A percentile compares a stretch with the other conserved stretches of the same genome.
These are phyloP conservation scores for Colletotrichum liaoningense DNA, from an alignment of 2,329 filamentous ascomycete species.

Conservation along the genomic window DNA sequence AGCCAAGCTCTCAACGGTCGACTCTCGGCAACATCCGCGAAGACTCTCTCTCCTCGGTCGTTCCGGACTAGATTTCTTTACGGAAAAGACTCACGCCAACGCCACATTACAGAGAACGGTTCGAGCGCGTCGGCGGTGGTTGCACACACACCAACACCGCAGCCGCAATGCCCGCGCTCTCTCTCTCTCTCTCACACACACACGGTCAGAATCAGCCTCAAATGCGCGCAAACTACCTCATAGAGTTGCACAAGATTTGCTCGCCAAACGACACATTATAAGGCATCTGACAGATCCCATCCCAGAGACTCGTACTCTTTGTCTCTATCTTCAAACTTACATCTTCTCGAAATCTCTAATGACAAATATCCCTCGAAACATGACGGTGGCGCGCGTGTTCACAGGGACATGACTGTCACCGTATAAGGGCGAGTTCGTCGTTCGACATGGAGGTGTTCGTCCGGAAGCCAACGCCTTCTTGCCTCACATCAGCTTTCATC, in stretches of 20 bases:
- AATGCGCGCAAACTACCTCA: background rate
- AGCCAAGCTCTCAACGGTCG: no score
- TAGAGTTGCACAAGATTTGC: no score
- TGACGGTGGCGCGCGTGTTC: background rate
- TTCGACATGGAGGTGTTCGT: background rate
- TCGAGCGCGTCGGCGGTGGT: no score
- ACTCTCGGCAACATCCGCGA: background rate
- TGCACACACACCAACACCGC: no score
- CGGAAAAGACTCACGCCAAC: background rate
- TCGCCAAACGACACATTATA: background rate
- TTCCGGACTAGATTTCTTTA: background rate
- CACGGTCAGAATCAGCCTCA: background rate
- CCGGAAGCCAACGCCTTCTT: background rate
- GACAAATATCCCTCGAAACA: background rate
- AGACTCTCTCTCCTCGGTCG: background rate
- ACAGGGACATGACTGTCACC: background rate
- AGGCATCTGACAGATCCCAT: background rate
- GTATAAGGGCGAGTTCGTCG: background rate
- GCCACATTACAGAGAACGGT: no score
- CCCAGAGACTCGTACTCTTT: no score
- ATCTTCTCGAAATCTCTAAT: accelerated
- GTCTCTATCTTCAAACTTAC: no score
- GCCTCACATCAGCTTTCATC: background rate
- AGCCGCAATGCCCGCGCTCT: background rate
- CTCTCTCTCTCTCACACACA: no score